Evolutionary conservation across 1,284 basidiomycete genomes (phyloP), one percentile per base, ranked within the genome.

Genomic region (Cryptococcus neoformans): DNA sequence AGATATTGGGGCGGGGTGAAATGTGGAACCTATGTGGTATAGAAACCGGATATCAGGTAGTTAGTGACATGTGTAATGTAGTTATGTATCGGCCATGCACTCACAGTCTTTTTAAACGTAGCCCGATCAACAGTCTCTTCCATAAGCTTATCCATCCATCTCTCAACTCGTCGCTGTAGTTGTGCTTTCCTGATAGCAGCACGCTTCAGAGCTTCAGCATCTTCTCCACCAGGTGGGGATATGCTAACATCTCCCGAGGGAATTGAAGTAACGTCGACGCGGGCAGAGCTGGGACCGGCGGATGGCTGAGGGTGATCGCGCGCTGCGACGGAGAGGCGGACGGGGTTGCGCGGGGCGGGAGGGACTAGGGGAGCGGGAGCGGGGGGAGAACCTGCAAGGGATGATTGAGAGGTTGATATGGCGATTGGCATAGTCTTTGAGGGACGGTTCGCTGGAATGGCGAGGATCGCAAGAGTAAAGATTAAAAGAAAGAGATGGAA

Each of bases 61-160:
- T 28, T 35, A 1, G 36, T 9, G 0, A 39, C 14, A 11, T 21
- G n/a, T 34, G 7, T 14, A 40, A 17, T 6, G 46, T 28, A 4
- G 34, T 21, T 7, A 47, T 9, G 21, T 50, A 14, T n/a, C 21
- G 21, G 11, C 17, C 3, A 54, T 36, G 17, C 37, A 69, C 68
- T 55, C 47, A 68, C 68, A 28, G 61, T 60, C 46, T 54, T 53
- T 38, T 65, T 66, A 54, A 70, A 65, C 4, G 57, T 60, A 16
- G 16, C 44, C 14, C 54, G 49, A 53, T 57, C 57, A 4, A 67
- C 56, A 17, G 62, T 62, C 45, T 63, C 62, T 48, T 70, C 68
- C 65, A 68, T 68, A 34, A 68, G 38, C 44, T 48, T 45, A 48
- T 70, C 68, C 49, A 55, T 59, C 68, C 68, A 70, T 59, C 51